Base-by-base conservation (phyloP, 352 stramenopile genomes). In the Globisporangium heterothallicum region DNA sequence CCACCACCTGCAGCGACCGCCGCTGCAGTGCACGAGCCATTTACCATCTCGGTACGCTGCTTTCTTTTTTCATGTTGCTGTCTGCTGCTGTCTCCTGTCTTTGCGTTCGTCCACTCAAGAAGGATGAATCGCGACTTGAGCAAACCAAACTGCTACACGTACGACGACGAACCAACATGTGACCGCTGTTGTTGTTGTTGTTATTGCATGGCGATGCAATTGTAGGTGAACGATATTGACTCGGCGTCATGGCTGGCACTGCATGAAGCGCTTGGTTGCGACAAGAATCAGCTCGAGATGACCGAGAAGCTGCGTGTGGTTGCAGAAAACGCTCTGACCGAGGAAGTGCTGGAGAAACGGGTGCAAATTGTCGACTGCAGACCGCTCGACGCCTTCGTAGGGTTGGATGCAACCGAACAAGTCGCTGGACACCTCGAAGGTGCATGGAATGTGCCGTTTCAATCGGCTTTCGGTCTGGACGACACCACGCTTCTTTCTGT, bases 351-450 rank as follows among this genome's bases (percentile, higher is more conserved):
- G n/a, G 48, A 68, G 19, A 52, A 66, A 24, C 47, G 70, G 25
- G 48, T 64, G 16, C 72, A 85, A 47, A 54, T 86, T 18, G 34
- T 86, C 26, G 78, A 88, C 40, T 84, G 72, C 24, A 69, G 78
- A 49, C 22, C 64, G n/a, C 21, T 68, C 21, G 56, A 65, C 10
- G 66, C 72, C 21, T 88, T 81, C 41, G 42, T 86, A n/a, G 75
- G 78, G 6, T 34, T 86, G 19, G 62, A 49, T 21, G 60, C 49
- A 3, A 56, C 58, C 0, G 48, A 66, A 5, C 49, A 79, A 30
- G 71, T 83, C n/a, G 68, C 66, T 14, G 78, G 78, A n/a, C 78
- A 88, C 49, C 55, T 88, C 3, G 54, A 70, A 0, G 67, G 64
- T 40, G 69, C 78, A 30, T 57, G 51, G 41, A 86, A 79, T 42